phyloP scores from a whole-genome alignment of 2,329 filamentous ascomycete species.

The Chaetomiaceae sp. region DNA sequence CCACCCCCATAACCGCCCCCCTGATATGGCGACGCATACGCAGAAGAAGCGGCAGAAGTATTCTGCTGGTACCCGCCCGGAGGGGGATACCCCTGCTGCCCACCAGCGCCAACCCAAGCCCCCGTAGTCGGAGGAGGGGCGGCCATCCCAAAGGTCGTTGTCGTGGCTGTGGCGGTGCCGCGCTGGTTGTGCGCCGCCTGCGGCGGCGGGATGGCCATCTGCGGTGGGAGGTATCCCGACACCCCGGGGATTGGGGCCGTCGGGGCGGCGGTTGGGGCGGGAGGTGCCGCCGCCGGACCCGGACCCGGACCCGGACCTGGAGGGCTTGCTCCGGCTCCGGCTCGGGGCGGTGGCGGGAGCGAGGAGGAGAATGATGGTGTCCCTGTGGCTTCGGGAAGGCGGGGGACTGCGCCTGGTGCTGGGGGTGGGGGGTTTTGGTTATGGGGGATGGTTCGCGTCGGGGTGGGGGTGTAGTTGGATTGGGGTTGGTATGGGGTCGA shows the following conservation, averaged over 20 bases:
- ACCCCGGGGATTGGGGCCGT: constrained; percentile 30
- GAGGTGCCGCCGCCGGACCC: neutral
- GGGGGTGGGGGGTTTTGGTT: constrained; percentile 50
- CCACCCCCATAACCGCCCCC: no score
- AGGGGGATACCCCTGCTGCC: neutral
- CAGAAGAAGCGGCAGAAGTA: neutral
- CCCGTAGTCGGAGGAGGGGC: no score
- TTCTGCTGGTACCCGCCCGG: constrained; percentile 3
- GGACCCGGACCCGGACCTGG: no score
- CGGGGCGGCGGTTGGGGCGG: constrained; percentile 31
- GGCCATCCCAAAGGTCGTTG: neutral
- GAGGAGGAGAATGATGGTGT: constrained; percentile 17
- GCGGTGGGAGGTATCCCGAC: constrained; percentile 39
- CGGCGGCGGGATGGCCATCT: constrained; percentile 51
- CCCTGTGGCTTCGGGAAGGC: constrained; percentile 34
- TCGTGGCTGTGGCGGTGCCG: constrained; percentile 38
- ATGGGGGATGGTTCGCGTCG: constrained; percentile 28
- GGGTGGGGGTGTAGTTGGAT: neutral
- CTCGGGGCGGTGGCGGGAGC: constrained; percentile 50
- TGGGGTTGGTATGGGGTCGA: constrained; percentile 15
- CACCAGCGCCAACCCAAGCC: neutral
- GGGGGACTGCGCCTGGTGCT: constrained; percentile 54
- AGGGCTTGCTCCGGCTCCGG: constrained; percentile 31
- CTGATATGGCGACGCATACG: neutral
- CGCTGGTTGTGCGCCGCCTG: constrained; percentile 40